Base-by-base conservation (phyloP, 345 rosid genomes). In the Cardamine chenopodiifolia region DNA sequence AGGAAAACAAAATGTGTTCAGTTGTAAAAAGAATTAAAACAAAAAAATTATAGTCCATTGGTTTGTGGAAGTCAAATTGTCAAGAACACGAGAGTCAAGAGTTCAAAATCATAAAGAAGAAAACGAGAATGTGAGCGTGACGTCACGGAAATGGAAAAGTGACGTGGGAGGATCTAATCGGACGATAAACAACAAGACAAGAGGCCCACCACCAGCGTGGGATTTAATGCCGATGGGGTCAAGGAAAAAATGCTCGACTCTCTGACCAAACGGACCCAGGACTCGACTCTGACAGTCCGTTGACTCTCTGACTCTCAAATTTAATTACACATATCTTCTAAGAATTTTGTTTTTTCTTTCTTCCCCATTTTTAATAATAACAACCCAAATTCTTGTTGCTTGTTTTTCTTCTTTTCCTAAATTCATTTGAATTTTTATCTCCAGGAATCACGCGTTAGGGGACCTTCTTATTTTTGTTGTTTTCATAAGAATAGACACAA, bases 181-280 rank as follows among this genome's bases (percentile, higher is more conserved):
- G 56, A 58, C 75, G 78, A 73, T 31, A 40, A 48, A 71, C 22
- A 75, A 53, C 59, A 75, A 42, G 39, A 68, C 15, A 70, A 75
- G 60, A 83, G 92, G 82, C 62, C 94, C 88, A 79, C 87, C 42
- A 40, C 1, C 85, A 89, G 91, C 89, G 89, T 83, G 85, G 79
- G 87, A 83, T 83, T 78, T 50, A 68, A 68, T 73, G 82, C 59
- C 10, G 18, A 45, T 34, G 78, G 82, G 79, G 82, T 69, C 84
- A 60, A 80, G 10, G 11, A 4, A 49, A 4, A 19, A 55, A 32
- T 39, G 39, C 55, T 82, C 82, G 91, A 89, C 89, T 42, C 60
- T 70, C 85, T 78, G 86, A 85, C 83, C 44, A n/a, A 80, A 85
- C 70, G 62, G 63, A 68, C 66, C 75, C 74, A n/a, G 4, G 71